Evolutionary conservation across 2,329 filamentous ascomycete species (phyloP), one percentile per base, ranked within the genome.

Genomic region (Metarhizium album): DNA sequence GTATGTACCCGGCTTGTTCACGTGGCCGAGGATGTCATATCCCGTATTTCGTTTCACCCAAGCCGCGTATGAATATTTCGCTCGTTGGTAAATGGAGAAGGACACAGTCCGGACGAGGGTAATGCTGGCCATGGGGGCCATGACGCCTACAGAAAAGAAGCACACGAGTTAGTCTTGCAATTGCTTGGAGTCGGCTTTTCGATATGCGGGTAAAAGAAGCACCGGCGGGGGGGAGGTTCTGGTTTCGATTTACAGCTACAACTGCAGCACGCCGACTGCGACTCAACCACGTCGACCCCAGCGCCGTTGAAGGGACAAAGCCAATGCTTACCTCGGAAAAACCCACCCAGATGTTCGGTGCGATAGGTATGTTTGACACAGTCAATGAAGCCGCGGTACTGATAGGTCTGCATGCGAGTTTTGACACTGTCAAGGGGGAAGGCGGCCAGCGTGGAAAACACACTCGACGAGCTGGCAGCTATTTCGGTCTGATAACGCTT

Each of bases 381-480:
- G 66, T 88, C 83, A 62, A 78, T 68, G 67, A 87, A 88, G 58
- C 79, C 87, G 57, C 78, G 75, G 69, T 86, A 90, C 56, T 85
- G 82, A 69, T 93, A 91, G 57, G 86, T 87, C 72, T 94, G 88
- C 82, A 93, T 88, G 62, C 88, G 86, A 51, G 86, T 90, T 74
- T 94, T 94, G 65, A 91, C 84, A 60, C 88, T 91, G 67, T 94
- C 88, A 58, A 94, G 79, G 22, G 88, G 88, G 64, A 91, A 94
- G n/a, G 87, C 85, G 57, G 79, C 75, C 62, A 89, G 77, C 42
- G 87, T 93, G 37, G 86, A 89, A 51, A 91, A 74, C 57, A 90
- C 75, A 67, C 85, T 90, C 63, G 84, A 86, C 38, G 82, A 75
- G 67, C 83, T 86, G 43, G 88, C 87, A 54, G 87, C 82, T 57